Conservation (phyloP, 495 filamentous ascomycete species). For the Aspergillus incahuasiensis region DNA sequence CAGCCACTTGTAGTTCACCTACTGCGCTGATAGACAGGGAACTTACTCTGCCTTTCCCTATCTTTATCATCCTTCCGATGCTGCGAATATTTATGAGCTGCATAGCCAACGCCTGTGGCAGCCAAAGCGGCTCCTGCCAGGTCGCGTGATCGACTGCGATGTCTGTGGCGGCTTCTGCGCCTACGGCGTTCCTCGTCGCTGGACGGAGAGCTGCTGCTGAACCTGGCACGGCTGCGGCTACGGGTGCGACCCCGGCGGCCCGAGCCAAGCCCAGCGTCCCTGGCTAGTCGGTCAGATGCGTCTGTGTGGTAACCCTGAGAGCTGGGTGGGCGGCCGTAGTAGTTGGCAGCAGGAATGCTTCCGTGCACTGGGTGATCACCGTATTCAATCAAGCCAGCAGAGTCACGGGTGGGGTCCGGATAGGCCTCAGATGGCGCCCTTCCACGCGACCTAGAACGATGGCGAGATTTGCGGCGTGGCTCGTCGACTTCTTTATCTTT, state of each 20-base stretch:
- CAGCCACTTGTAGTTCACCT: neutral
- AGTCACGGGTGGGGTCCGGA: slow-evolving; percentile 53
- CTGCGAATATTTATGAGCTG: slow-evolving; percentile 63
- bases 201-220: slow-evolving; percentile 42
- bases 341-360: slow-evolving; percentile 44
- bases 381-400: slow-evolving; percentile 75
- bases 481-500: slow-evolving; percentile 57
- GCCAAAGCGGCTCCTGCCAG: slow-evolving; percentile 65
- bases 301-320: slow-evolving; percentile 42
- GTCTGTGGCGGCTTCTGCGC: slow-evolving; percentile 36
- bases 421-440: slow-evolving; percentile 50
- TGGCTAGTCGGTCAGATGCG: slow-evolving; percentile 16
- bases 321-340: slow-evolving; percentile 44
- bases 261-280: slow-evolving; percentile 26
- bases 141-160: slow-evolving; percentile 59
- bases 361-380: slow-evolving; percentile 61
- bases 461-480: slow-evolving; percentile 39
- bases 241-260: slow-evolving; percentile 28
- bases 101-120: slow-evolving; percentile 69
- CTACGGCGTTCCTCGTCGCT: slow-evolving; percentile 36
- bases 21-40: slow-evolving; percentile 1
- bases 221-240: slow-evolving; percentile 39
- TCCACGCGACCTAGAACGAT: slow-evolving; percentile 53
- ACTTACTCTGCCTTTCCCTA: slow-evolving; percentile 21
- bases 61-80: slow-evolving; percentile 50